Base-by-base conservation (phyloP, 2,329 filamentous ascomycete genomes). In the Alternaria sp. region DNA sequence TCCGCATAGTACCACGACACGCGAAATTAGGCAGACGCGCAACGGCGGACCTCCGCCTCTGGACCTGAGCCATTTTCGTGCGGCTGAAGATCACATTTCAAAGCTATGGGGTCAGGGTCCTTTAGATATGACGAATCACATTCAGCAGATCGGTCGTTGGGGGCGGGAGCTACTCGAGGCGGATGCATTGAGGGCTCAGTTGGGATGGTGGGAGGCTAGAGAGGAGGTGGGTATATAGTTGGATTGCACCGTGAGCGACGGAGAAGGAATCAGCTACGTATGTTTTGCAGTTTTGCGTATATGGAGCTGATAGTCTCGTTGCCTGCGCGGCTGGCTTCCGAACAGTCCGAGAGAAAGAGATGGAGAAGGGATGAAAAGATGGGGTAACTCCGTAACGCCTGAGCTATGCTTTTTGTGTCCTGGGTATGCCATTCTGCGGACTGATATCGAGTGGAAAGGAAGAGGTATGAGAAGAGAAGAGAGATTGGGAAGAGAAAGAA, bases 381-480 rank as follows among this genome's bases (percentile, higher is more conserved):
- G 13, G 6, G 46, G 26, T n/a, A 15, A 8, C 46, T 30, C 23
- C n/a, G 25, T 9, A 32, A 63, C 61, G 45, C 61, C 61, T 17
- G 17, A 59, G 57, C 45, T 46, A 60, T 60, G 61, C 61, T 52
- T 60, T 60, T 59, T 56, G 10, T 59, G 61, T 62, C 57, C 57
- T 21, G 26, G 36, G 19, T 47, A 51, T 56, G 45, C 51, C 61
- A 63, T 9, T 63, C 51, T 63, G 61, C 10, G 57, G 61, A 63
- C 57, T 17, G 21, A 36, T 7, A 11, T 19, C 6, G 5, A 17
- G 30, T 23, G n/a, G 13, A 56, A 32, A 15, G 25, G 23, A 62
- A 28, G 51, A 56, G 5, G 9, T 15, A 15, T 8, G 9, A 12
- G 5, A 32, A 21, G 26, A 53, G 23, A 32, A 26, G 30, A n/a